Evolutionary conservation across 169 alveolate species (phyloP), one percentile per base, ranked within the genome.

Genomic region (Theileria parva): DNA sequence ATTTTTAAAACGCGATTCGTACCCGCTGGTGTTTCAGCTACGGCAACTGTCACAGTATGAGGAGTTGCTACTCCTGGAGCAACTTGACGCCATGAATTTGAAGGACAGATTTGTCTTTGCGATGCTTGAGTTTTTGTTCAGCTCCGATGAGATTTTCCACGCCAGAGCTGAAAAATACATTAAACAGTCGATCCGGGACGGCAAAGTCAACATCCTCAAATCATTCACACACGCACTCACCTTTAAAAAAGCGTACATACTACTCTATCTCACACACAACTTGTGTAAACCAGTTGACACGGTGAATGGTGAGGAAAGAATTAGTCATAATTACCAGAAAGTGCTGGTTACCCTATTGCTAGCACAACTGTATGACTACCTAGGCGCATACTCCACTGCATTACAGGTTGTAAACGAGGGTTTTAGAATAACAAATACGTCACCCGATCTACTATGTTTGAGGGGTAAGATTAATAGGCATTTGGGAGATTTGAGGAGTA

Each of bases 381-480:
- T 71, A 63, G 87, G 87, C 8, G 8, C 8, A 9, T 66, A 72
- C 27, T 37, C 37, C 12, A 30, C 21, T 19, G 87, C 81, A 30
- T 37, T 80, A 57, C 48, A 80, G 6, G 32, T 73, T 8, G 17
- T 80, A 44, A 72, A 72, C 21, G 55, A 30, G 21, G 65, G 59
- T 21, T 11, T 80, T 53, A 9, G 7, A 48, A 51, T 61, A 37
- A n/a, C 81, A 8, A 75, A 75, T 0, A 71, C 81, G 32, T 64
- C 81, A 15, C 59, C 70, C 1, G 87, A 80, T 39, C 55, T 53
- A n/a, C 55, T 34, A 25, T 30, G 68, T 57, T 11, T 80, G 17
- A 19, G 65, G 48, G 87, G 87, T 9, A 80, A 80, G 53, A 53
- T 80, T 12, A 71, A 80, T 21, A 27, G 53, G 21, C 87, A 80